Evolutionary conservation across 2,329 filamentous ascomycete genomes (phyloP).

Genomic region (Moelleriella libera): DNA sequence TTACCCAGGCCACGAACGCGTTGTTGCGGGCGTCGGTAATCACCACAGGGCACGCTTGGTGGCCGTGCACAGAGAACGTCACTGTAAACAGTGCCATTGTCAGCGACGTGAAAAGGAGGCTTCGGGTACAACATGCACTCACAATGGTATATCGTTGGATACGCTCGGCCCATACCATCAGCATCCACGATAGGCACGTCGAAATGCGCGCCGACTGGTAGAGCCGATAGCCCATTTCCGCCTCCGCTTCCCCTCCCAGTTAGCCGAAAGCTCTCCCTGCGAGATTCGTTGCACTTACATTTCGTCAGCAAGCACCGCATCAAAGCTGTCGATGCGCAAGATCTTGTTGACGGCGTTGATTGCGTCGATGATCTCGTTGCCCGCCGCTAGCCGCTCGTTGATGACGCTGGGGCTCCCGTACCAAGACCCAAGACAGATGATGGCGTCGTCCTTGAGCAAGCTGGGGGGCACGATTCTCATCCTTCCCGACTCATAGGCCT

Average conservation of each 20-base stretch:
- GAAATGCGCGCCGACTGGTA: slow-evolving; percentile 18
- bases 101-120: neutral
- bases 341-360: slow-evolving; percentile 21
- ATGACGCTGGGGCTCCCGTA: slow-evolving; percentile 28
- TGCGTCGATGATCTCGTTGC: slow-evolving; percentile 20
- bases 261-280: neutral
- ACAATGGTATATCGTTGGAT: slow-evolving; percentile 22
- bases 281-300: slow-evolving; percentile 15
- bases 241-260: slow-evolving; percentile 14
- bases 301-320: slow-evolving; percentile 21
- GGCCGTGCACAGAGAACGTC: slow-evolving; percentile 22
- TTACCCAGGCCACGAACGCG: slow-evolving; percentile 16
- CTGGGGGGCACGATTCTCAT: slow-evolving; percentile 26
- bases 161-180: slow-evolving; percentile 23
- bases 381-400: slow-evolving; percentile 20
- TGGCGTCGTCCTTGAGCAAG: slow-evolving; percentile 20
- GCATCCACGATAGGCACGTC: slow-evolving; percentile 22
- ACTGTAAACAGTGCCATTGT: slow-evolving; percentile 9
- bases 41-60: slow-evolving; percentile 20
- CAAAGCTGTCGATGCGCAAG: slow-evolving; percentile 15
- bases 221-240: slow-evolving; percentile 22
- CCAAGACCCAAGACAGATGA: slow-evolving; percentile 27
- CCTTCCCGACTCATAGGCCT: slow-evolving; percentile 15
- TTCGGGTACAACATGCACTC: neutral
- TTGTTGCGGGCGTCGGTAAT: slow-evolving; percentile 23